These are phyloP conservation scores for Aspergillus felis DNA, from an alignment of 2,329 filamentous ascomycete species.

Conservation along the genomic window DNA sequence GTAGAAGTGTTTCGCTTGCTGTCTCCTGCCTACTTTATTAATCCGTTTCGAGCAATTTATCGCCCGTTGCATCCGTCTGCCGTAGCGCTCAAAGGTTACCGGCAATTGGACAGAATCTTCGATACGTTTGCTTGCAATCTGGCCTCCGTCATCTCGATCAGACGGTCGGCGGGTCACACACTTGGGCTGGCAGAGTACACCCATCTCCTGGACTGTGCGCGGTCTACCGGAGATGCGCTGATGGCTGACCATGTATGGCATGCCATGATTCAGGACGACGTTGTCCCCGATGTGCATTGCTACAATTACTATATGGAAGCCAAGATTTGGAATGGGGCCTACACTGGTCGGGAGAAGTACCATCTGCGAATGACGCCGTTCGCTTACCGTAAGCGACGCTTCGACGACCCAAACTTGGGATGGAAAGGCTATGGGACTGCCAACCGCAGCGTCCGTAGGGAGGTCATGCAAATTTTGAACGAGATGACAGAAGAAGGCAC, in stretches of 20 bases:
- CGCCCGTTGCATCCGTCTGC: constrained; percentile 48
- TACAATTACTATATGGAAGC: constrained; percentile 55
- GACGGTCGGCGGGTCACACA: constrained; percentile 32
- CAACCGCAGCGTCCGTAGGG: constrained; percentile 28
- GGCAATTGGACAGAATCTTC: constrained; percentile 36
- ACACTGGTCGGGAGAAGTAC: constrained; percentile 40
- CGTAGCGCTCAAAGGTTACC: constrained; percentile 41
- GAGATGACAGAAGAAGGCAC: constrained; percentile 46
- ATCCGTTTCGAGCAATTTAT: constrained; percentile 45
- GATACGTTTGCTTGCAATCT: constrained; percentile 38
- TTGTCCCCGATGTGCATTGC: constrained; percentile 47
- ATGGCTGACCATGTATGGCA: constrained; percentile 48
- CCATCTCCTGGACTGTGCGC: constrained; percentile 51
- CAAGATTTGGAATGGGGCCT: constrained; percentile 44
- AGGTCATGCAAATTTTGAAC: constrained; percentile 42
- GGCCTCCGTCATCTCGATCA: constrained; percentile 33
- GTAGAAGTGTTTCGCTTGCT: constrained; percentile 61
- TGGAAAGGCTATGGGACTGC: constrained; percentile 31
- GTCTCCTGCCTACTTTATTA: constrained; percentile 54
- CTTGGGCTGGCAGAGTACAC: constrained; percentile 49
- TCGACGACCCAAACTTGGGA: constrained; percentile 11
- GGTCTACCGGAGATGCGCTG: constrained; percentile 42
- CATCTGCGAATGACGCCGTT: constrained; percentile 32
- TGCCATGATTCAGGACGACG: constrained; percentile 34
- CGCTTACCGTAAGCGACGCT: constrained; percentile 28